Evolutionary conservation across 306 rosid species (phyloP).

Genomic region (Clitoria ternatea): DNA sequence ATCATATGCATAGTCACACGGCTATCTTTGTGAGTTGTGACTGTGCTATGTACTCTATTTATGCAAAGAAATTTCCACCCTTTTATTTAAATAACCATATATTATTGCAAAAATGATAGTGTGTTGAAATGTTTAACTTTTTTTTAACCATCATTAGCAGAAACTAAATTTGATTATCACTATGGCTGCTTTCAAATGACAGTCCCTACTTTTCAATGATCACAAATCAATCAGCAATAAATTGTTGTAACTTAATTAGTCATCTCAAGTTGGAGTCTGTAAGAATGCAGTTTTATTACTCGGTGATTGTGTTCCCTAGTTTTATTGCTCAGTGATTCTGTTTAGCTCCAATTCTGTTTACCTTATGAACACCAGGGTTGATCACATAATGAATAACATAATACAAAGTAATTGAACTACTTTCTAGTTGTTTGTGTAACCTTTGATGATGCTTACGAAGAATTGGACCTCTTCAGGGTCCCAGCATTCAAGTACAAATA

Average conservation of each 20-base stretch:
- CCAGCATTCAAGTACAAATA: slow-evolving; percentile 42
- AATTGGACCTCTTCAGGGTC: slow-evolving; percentile 30
- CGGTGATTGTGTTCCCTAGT: no score
- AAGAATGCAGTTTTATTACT: no score
- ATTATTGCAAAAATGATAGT: not conserved
- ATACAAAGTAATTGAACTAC: slow-evolving; percentile 10
- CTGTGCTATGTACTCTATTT: not conserved
- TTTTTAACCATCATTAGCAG: not conserved
- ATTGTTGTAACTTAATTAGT: no score
- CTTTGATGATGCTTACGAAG: slow-evolving; percentile 7
- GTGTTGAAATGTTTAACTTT: not conserved
- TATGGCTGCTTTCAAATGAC: slow-evolving; percentile 7
- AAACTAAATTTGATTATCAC: not conserved
- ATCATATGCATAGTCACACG: not conserved
- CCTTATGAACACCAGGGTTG: not conserved
- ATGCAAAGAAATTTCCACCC: not conserved
- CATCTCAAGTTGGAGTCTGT: no score
- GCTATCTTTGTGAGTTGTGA: not conserved
- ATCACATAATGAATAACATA: slow-evolving; percentile 11
- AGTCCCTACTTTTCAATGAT: not conserved
- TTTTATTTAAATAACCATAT: not conserved
- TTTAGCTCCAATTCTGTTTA: no score
- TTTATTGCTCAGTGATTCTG: no score
- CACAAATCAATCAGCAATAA: no score
- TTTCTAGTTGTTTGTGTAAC: not conserved